Percentiles rank a stretch among this genome's conserved stretches.
These are phyloP conservation scores for Globisporangium heterothallicum DNA, from an alignment of 352 stramenopile genomes.

Conservation along the genomic window DNA sequence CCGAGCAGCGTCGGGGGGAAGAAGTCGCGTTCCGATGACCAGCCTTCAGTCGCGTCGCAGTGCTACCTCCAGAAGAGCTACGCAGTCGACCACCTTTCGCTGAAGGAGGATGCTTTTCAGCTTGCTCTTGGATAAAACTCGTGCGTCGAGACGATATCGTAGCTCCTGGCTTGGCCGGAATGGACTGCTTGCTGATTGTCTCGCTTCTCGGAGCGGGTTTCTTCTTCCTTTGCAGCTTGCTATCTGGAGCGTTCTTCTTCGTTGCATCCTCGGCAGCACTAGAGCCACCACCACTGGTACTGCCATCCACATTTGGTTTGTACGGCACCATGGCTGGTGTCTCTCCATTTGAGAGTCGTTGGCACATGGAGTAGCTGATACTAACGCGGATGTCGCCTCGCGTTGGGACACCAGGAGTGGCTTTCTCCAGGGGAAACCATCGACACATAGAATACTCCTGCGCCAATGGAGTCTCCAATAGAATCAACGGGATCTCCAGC, in stretches of 20 bases:
- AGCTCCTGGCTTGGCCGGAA: not conserved
- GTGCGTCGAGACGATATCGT: not conserved
- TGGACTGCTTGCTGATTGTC: not conserved
- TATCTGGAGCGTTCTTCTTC: not conserved
- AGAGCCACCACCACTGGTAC: too few relatives aligned
- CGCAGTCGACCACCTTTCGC: too few relatives aligned
- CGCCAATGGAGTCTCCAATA: constrained; percentile 47
- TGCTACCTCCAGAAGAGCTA: too few relatives aligned
- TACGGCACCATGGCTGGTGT: constrained; percentile 28
- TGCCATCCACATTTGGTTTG: not conserved
- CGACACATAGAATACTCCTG: constrained; percentile 39
- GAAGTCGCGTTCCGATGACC: not conserved
- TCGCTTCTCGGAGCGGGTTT: not conserved
- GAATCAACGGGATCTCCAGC: constrained; percentile 32
- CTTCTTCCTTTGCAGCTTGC: not conserved
- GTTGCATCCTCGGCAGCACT: not conserved
- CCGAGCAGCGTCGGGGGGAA: too few relatives aligned
- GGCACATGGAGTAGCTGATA: constrained; percentile 32
- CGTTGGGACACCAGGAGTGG: constrained; percentile 19
- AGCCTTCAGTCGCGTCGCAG: not conserved
- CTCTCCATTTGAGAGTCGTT: constrained; percentile 6
- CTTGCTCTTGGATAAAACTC: not conserved
- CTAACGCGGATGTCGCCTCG: constrained; percentile 39
- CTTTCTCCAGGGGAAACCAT: constrained; percentile 56
- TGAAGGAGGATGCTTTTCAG: not conserved